Conservation (phyloP, 805 yeast species). For the Candida quercuum region DNA sequence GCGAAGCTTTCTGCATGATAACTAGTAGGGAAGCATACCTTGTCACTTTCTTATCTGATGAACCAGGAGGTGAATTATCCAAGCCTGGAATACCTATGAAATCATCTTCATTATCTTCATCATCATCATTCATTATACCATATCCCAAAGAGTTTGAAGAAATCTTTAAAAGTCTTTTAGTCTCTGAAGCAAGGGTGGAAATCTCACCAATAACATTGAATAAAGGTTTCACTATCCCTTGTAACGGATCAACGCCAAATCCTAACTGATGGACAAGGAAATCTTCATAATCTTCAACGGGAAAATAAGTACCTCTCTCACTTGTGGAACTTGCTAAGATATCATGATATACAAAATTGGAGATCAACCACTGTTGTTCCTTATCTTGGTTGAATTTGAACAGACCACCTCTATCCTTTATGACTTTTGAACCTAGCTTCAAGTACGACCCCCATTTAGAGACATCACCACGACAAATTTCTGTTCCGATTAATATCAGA, state of each 20-base stretch:
- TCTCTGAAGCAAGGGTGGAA: slow-evolving; percentile 50
- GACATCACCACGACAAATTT: slow-evolving; percentile 79
- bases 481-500: slow-evolving; percentile 70
- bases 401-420: slow-evolving; percentile 59
- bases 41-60: slow-evolving; percentile 19
- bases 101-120: slow-evolving; percentile 7
- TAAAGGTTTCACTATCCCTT: slow-evolving; percentile 69
- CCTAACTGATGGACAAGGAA: slow-evolving; percentile 22
- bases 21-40: slow-evolving; percentile 30
- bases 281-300: slow-evolving; percentile 51
- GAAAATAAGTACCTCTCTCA: slow-evolving; percentile 61
- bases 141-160: slow-evolving; percentile 23
- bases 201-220: slow-evolving; percentile 65
- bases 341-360: slow-evolving; percentile 80
- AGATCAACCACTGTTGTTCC: slow-evolving; percentile 64
- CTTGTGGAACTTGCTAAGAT: slow-evolving; percentile 57
- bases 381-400: slow-evolving; percentile 43
- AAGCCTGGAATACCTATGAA: slow-evolving; percentile 19
- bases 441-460: slow-evolving; percentile 67
- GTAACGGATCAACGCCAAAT: slow-evolving; percentile 58
- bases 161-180: slow-evolving; percentile 33
- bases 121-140: slow-evolving; percentile 21
- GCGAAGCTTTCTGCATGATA: slow-evolving; percentile 30
- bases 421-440: slow-evolving; percentile 58
- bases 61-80: slow-evolving; percentile 17